phyloP scores from a whole-genome alignment of 345 rosid genomes.

The Salix viminalis region DNA sequence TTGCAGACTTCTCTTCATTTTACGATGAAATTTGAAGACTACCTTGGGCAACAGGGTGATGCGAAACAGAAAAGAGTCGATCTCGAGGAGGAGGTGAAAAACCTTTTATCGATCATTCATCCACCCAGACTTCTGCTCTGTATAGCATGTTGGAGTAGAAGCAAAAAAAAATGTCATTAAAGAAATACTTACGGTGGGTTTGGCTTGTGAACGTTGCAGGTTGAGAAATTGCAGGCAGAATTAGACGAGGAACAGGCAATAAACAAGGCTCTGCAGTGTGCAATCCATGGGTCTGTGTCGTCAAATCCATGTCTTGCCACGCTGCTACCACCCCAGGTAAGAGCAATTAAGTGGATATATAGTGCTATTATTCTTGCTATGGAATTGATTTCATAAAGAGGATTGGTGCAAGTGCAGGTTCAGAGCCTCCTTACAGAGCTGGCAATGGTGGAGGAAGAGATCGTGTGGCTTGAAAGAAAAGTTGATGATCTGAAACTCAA shows the following conservation, averaged over 20 bases:
- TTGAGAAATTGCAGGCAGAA: conserved; percentile 52
- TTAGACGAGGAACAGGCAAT: conserved; percentile 55
- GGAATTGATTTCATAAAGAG: not conserved
- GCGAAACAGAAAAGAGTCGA: conserved; percentile 37
- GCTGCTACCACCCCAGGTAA: conserved; percentile 66
- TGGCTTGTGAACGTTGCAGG: conserved; percentile 30
- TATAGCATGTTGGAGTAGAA: too few relatives aligned
- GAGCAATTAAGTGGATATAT: not conserved
- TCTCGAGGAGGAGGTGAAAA: conserved; percentile 52
- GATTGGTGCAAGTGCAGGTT: conserved; percentile 36
- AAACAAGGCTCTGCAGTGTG: conserved; percentile 47
- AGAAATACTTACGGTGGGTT: not conserved
- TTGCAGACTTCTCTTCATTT: not conserved
- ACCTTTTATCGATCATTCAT: too few relatives aligned
- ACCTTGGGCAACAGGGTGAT: conserved; percentile 48
- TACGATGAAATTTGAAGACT: conserved; percentile 76
- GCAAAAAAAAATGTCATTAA: too few relatives aligned
- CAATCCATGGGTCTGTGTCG: conserved; percentile 46
- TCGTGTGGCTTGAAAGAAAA: conserved; percentile 62
- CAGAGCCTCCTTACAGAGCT: conserved; percentile 55
- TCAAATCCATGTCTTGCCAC: conserved; percentile 51
- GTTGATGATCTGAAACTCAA: conserved; percentile 60
- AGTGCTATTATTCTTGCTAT: too few relatives aligned
- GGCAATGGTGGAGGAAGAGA: conserved; percentile 72
- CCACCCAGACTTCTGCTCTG: too few relatives aligned